phyloP scores from a whole-genome alignment of 805 yeast genomes.

The Pichia californica region DNA sequence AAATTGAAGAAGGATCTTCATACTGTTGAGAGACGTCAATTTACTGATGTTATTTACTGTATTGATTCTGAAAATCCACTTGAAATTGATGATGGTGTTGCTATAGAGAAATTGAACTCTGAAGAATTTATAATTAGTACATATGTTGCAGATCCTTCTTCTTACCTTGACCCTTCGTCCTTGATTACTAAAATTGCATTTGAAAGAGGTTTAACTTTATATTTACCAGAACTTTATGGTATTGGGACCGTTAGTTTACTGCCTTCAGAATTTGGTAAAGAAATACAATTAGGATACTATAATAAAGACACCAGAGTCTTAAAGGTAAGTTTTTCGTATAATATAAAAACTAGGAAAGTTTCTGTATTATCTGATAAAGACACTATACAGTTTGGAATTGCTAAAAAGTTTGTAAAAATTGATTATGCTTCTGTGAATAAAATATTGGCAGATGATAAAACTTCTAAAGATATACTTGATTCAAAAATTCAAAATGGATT shows the following conservation, averaged over 20 bases:
- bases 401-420: slow-evolving; percentile 41
- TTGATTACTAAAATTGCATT: slow-evolving; percentile 49
- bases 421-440: slow-evolving; percentile 63
- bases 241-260: slow-evolving; percentile 52
- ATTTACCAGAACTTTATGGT: slow-evolving; percentile 50
- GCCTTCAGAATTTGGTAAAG: slow-evolving; percentile 47
- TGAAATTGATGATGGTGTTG: slow-evolving; percentile 91
- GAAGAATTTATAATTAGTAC: slow-evolving; percentile 44
- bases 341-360: slow-evolving; percentile 16
- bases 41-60: slow-evolving; percentile 57
- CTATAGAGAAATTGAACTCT: slow-evolving; percentile 35
- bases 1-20: slow-evolving; percentile 15
- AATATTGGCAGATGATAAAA: slow-evolving; percentile 30
- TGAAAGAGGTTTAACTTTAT: slow-evolving; percentile 57
- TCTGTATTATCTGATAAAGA: slow-evolving; percentile 20
- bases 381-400: slow-evolving; percentile 34
- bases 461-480: slow-evolving; percentile 7
- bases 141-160: slow-evolving; percentile 85
- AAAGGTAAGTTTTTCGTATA: slow-evolving; percentile 32
- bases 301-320: slow-evolving; percentile 41
- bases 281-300: slow-evolving; percentile 39
- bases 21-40: slow-evolving; percentile 32
- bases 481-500: slow-evolving; percentile 6
- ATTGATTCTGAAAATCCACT: slow-evolving; percentile 76
- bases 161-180: slow-evolving; percentile 41